Base-by-base conservation (phyloP, 2,329 filamentous ascomycete species). In the Fusarium sterilihyphosum region DNA sequence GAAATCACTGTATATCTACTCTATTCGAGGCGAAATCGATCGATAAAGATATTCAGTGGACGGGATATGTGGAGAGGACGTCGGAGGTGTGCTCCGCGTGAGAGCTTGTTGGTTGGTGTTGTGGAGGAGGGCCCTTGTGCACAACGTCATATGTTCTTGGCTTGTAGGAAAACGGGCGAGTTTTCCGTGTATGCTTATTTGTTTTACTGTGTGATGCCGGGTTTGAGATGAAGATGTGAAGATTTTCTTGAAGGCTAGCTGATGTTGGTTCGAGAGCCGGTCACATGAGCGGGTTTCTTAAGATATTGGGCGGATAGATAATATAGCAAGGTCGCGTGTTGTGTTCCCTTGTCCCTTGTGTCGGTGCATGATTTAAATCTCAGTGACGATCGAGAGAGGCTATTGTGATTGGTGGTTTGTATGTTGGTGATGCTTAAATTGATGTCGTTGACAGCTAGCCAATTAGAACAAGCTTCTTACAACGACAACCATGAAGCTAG, bases 141-240 rank as follows among this genome's bases (percentile, higher is more conserved):
- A 49, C 12, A 69, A 72, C 71, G 71, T 74, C 71, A 74, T 74
- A 17, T 60, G 31, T 13, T 24, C 66, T 70, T 70, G 66, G 66
- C 66, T 70, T 5, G 20, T 8, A 29, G 26, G 26, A 0, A 47
- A 11, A 16, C 6, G 8, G 22, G 29, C 17, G 44, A 65, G 40
- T 24, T 35, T 52, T 37, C 12, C 10, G 20, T 53, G 40, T 43
- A 43, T 35, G 37, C n/a, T 50, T 43, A 56, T 47, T 65, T 57
- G 56, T 26, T 33, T 46, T 35, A 56, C 33, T 14, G 38, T 56
- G 65, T 20, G 24, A n/a, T 70, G 35, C 40, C 35, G 31, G 33
- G 13, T 29, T 35, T 50, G 52, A 46, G 24, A 46, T 41, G 33
- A 35, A 47, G 33, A 35, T 7, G 33, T 9, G 17, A 31, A 10